Evolutionary conservation across 192 early-diverging fungal genomes (phyloP), one percentile per base, ranked within the genome.

Genomic region (Entophlyctis luteolus): DNA sequence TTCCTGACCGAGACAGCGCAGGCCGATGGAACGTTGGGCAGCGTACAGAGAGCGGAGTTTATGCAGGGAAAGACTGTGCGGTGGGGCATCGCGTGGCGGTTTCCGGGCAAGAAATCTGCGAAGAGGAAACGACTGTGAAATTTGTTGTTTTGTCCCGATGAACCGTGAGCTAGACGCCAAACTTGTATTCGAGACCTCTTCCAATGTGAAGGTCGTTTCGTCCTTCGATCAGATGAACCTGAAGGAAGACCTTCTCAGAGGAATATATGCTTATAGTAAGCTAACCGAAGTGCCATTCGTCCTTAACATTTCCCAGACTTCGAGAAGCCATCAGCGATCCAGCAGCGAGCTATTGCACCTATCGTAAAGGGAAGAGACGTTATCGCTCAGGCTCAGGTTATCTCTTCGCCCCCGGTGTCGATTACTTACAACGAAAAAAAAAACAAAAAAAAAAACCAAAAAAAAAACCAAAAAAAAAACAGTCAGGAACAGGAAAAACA

Each of bases 401-500:
- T n/a, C n/a, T n/a, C n/a, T n/a, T n/a, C n/a, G n/a, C n/a, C n/a
- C n/a, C n/a, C n/a, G n/a, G n/a, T n/a, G n/a, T n/a, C n/a, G n/a
- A n/a, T n/a, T n/a, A n/a, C n/a, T n/a, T n/a, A n/a, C n/a, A n/a
- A n/a, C n/a, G n/a, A n/a, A n/a, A n/a, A n/a, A n/a, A n/a, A n/a
- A n/a, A n/a, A n/a, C n/a, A n/a, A n/a, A n/a, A n/a, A n/a, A n/a
- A n/a, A n/a, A n/a, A n/a, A n/a, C n/a, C n/a, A n/a, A n/a, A n/a
- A n/a, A n/a, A n/a, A n/a, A n/a, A n/a, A n/a, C n/a, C n/a, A n/a
- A n/a, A n/a, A n/a, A n/a, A n/a, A n/a, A n/a, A n/a, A n/a, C 96
- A 99, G 85, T 97, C 96, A 59, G 97, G 97, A 86, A 98, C 96
- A 72, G 97, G 96, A 76, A 99, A 99, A 84, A 98, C 95, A 62